Evolutionary conservation across 208 protist genomes (phyloP).

Genomic region (Acanthamoeba divionensis): DNA sequence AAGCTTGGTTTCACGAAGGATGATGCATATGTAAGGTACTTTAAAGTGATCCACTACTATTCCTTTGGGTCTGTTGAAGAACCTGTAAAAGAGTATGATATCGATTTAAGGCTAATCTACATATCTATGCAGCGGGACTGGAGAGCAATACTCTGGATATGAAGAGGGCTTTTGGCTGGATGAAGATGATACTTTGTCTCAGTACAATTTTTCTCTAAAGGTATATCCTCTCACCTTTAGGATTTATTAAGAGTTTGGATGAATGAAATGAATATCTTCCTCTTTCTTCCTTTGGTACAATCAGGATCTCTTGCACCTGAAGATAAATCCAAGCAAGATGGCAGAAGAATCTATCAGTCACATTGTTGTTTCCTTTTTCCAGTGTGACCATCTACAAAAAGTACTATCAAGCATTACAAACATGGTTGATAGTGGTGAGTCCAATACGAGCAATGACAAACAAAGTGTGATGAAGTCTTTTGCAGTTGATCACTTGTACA

Average conservation of each 20-base stretch:
- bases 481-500: no score
- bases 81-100: no score
- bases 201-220: not conserved
- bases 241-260: not conserved
- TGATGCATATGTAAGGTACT: no score
- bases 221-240: not conserved
- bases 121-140: no score
- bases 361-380: not conserved
- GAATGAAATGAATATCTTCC: not conserved
- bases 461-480: not conserved
- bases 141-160: no score
- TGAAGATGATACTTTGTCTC: not conserved
- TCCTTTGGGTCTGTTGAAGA: no score
- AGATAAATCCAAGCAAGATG: slow-evolving; percentile 19
- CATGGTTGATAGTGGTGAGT: not conserved
- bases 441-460: not conserved
- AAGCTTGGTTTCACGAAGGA: no score
- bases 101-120: no score
- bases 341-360: not conserved
- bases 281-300: not conserved
- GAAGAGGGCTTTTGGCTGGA: slow-evolving; percentile 39
- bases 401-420: not conserved
- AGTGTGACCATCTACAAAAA: not conserved
- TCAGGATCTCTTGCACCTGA: not conserved
- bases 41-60: no score